Percentiles rank a stretch among this genome's conserved stretches.
phyloP scores from a whole-genome alignment of 169 alveolate genomes.

The Cryptosporidium parvum region DNA sequence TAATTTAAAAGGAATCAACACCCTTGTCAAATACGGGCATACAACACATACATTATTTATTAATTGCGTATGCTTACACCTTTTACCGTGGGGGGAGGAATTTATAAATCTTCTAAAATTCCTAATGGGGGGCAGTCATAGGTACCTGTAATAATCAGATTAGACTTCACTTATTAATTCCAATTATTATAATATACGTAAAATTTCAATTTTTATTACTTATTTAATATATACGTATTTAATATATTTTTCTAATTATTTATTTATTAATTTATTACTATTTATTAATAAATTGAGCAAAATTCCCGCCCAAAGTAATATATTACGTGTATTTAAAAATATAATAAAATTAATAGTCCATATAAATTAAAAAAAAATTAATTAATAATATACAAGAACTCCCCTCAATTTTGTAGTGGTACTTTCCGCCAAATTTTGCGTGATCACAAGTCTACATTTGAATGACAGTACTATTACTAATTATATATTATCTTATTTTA shows the following conservation, averaged over 20 bases:
- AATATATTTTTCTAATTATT: background rate
- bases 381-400: background rate
- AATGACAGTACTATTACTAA: background rate
- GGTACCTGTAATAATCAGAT: slow-evolving; percentile 36
- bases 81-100: slow-evolving; percentile 43
- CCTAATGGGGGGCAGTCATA: slow-evolving; percentile 6
- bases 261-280: too few species aligned
- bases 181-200: background rate
- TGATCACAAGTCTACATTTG: slow-evolving; percentile 26
- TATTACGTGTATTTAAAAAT: background rate
- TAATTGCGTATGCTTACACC: background rate
- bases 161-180: slow-evolving; percentile 25
- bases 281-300: too few species aligned
- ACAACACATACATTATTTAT: slow-evolving; percentile 73
- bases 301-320: background rate
- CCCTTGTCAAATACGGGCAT: slow-evolving; percentile 69
- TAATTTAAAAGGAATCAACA: slow-evolving; percentile 48
- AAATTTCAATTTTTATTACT: background rate
- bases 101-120: slow-evolving; percentile 5
- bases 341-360: background rate
- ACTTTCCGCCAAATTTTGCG: slow-evolving; percentile 13
- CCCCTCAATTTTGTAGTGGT: slow-evolving; percentile 3
- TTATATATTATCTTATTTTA: background rate
- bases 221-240: background rate
- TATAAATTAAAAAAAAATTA: background rate